phyloP scores from a whole-genome alignment of 441 rosid genomes.

The Breynia disticha region DNA sequence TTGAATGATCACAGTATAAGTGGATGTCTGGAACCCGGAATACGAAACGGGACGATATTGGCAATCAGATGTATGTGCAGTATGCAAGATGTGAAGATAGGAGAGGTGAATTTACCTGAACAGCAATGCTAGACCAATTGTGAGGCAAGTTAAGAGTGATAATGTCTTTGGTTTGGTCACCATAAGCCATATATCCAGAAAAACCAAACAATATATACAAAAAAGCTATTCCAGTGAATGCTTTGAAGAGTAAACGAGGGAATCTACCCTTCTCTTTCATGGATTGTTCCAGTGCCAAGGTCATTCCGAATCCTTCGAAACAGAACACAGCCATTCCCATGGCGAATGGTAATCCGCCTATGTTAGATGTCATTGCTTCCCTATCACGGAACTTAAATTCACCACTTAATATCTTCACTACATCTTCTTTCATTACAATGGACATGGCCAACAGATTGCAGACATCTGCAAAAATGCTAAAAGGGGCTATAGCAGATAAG shows the following conservation, averaged over 20 bases:
- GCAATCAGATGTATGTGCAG: background rate
- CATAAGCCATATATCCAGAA: constrained; percentile 89
- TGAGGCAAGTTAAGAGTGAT: constrained; percentile 70
- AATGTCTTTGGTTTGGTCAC: constrained; percentile 69
- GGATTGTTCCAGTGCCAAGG: constrained; percentile 68
- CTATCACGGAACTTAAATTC: constrained; percentile 71
- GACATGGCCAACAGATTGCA: constrained; percentile 70
- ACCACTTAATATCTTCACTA: constrained; percentile 40
- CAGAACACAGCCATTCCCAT: constrained; percentile 89
- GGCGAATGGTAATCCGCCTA: constrained; percentile 78
- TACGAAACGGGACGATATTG: too few relatives aligned
- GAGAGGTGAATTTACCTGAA: constrained; percentile 44
- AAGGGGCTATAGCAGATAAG: constrained; percentile 66
- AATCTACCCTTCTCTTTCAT: constrained; percentile 62
- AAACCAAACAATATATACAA: constrained; percentile 64
- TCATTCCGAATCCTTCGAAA: constrained; percentile 93
- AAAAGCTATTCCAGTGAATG: constrained; percentile 52
- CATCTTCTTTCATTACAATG: constrained; percentile 63
- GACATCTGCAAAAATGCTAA: constrained; percentile 65
- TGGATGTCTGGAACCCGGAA: too few relatives aligned
- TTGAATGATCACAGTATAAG: too few relatives aligned
- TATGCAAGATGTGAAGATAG: background rate
- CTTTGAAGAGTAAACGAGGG: constrained; percentile 50
- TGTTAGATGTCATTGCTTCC: constrained; percentile 41
- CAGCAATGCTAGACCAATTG: constrained; percentile 58